Conservation (phyloP, 139 green algal species). For the Coelastrella sp. region DNA sequence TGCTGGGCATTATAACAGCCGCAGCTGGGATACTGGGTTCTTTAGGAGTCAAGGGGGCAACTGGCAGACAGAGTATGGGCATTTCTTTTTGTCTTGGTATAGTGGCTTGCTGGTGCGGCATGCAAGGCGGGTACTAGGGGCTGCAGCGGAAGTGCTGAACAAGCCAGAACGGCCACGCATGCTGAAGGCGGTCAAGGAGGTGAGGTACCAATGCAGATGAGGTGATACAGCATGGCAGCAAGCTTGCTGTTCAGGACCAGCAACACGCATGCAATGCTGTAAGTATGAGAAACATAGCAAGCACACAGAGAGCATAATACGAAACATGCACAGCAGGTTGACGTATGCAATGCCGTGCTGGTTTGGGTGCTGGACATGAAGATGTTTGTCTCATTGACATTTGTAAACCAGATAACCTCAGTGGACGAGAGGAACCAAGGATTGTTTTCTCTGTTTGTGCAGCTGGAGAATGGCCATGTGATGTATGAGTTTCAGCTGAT, state of each 20-base stretch:
- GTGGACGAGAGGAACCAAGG: too few species aligned
- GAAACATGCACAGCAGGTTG: too few species aligned
- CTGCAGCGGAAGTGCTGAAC: slow-evolving; percentile 70
- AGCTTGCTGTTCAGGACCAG: background rate
- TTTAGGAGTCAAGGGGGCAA: slow-evolving; percentile 86
- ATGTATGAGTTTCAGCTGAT: slow-evolving; percentile 78
- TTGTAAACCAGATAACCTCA: too few species aligned
- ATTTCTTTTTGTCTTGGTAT: slow-evolving; percentile 98
- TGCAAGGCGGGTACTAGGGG: slow-evolving; percentile 85
- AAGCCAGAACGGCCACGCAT: slow-evolving; percentile 69
- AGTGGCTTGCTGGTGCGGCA: slow-evolving; percentile 85
- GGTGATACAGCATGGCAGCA: too few species aligned
- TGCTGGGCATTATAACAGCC: slow-evolving; percentile 93
- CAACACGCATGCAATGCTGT: background rate
- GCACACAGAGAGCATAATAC: too few species aligned
- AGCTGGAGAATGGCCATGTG: slow-evolving; percentile 9
- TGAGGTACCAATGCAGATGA: too few species aligned
- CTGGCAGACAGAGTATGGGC: slow-evolving; percentile 92
- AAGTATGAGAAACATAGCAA: too few species aligned
- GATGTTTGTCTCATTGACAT: background rate
- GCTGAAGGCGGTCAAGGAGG: slow-evolving; percentile 61
- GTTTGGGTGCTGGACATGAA: too few species aligned
- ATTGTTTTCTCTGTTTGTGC: background rate
- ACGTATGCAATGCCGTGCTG: too few species aligned
- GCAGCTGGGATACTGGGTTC: slow-evolving; percentile 92